Percentiles rank a stretch among this genome's conserved stretches.
Evolutionary conservation across 805 yeast species (phyloP).

Genomic region (Saccharomycopsis babjevae): DNA sequence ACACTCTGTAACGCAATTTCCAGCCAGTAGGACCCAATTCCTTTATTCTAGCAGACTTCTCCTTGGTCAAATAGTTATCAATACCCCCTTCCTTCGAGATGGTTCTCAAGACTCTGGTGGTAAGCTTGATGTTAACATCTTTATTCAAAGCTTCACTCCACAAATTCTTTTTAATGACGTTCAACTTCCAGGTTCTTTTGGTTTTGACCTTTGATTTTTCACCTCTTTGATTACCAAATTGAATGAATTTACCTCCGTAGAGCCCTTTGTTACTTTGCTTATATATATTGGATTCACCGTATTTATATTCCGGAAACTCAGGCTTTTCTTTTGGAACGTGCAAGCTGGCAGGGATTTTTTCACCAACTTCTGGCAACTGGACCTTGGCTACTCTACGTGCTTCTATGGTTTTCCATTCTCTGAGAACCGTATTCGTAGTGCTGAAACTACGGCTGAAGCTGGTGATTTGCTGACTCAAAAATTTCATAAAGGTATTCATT

Average conservation of each 20-base stretch:
- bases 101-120: slow-evolving; percentile 75
- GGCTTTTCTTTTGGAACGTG: slow-evolving; percentile 35
- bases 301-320: slow-evolving; percentile 58
- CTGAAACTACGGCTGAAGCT: slow-evolving; percentile 13
- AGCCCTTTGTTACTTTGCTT: slow-evolving; percentile 83
- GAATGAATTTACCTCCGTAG: slow-evolving; percentile 79
- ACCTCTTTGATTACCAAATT: slow-evolving; percentile 67
- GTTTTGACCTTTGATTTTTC: slow-evolving; percentile 65
- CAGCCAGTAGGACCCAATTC: slow-evolving; percentile 91
- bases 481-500: not conserved
- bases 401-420: slow-evolving; percentile 37
- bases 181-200: slow-evolving; percentile 70
- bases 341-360: slow-evolving; percentile 32
- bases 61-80: slow-evolving; percentile 79
- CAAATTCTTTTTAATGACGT: slow-evolving; percentile 60
- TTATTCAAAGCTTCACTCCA: slow-evolving; percentile 76
- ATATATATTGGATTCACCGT: slow-evolving; percentile 66
- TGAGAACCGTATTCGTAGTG: slow-evolving; percentile 16
- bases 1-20: slow-evolving; percentile 70
- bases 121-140: slow-evolving; percentile 48
- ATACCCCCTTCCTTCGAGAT: slow-evolving; percentile 92
- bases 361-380: slow-evolving; percentile 44
- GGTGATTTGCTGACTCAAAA: not conserved
- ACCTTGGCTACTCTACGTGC: slow-evolving; percentile 35
- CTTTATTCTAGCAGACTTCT: slow-evolving; percentile 80